A percentile compares a stretch with the other conserved stretches of the same genome.
phyloP scores from a whole-genome alignment of 1,284 basidiomycete genomes.

The Puccinia brachypodii region DNA sequence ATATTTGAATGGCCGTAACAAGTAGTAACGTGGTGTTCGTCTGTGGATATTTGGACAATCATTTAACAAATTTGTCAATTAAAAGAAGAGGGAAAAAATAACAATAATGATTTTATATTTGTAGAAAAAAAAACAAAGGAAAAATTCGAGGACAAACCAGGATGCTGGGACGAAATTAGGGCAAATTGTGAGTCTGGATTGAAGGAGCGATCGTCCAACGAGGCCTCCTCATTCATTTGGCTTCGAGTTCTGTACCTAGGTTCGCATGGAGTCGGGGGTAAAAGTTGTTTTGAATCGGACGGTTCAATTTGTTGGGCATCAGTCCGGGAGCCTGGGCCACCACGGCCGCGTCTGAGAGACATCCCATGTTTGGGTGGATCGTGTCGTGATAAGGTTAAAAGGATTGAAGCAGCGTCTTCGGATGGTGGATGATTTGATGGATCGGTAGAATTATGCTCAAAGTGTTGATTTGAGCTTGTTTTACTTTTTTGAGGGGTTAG shows the following conservation, averaged over 20 bases:
- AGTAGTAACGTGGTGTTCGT: not conserved
- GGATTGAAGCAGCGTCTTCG: constrained; percentile 46
- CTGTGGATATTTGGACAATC: not conserved
- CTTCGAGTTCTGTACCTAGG: constrained; percentile 37
- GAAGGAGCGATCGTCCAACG: not conserved
- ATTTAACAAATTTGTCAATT: not conserved
- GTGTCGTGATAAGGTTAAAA: constrained; percentile 40
- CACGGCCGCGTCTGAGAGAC: constrained; percentile 41
- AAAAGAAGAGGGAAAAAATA: not conserved
- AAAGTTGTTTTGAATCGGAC: not conserved
- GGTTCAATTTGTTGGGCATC: not conserved
- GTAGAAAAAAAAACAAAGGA: no score
- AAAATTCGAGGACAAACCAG: not conserved
- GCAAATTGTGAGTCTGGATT: not conserved
- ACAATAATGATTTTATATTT: not conserved
- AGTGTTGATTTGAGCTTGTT: not conserved
- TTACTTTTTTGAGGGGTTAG: not conserved
- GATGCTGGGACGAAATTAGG: not conserved
- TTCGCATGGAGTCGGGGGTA: constrained; percentile 26
- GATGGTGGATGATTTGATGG: constrained; percentile 31
- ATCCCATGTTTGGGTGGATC: constrained; percentile 39
- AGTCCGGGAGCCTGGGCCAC: constrained; percentile 3
- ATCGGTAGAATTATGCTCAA: not conserved
- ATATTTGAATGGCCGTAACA: not conserved
- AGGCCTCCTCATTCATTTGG: constrained; percentile 34